Conservation (phyloP, 768 basidiomycete genomes). For the Calocera viscosa region DNA sequence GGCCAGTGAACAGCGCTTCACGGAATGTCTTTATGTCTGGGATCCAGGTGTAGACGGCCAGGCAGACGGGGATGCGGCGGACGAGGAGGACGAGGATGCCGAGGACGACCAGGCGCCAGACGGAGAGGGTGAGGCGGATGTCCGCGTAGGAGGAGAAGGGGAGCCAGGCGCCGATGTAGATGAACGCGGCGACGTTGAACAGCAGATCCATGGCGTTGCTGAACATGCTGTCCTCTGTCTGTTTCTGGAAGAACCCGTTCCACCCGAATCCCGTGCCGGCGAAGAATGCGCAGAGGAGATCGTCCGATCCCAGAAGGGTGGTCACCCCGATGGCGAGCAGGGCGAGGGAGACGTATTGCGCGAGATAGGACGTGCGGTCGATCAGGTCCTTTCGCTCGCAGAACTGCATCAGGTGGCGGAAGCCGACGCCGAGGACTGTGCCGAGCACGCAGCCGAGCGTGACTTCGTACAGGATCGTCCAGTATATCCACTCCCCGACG, state of each 20-base stretch:
- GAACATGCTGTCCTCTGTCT: conserved; percentile 91
- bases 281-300: conserved; percentile 84
- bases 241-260: conserved; percentile 88
- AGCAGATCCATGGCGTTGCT: conserved; percentile 90
- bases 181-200: conserved; percentile 90
- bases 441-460: conserved; percentile 64
- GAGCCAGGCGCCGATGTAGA: conserved; percentile 96
- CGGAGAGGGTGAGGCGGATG: conserved; percentile 49
- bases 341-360: conserved; percentile 77
- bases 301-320: conserved; percentile 79
- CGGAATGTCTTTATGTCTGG: conserved; percentile 91
- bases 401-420: conserved; percentile 87
- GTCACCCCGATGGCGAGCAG: conserved; percentile 75
- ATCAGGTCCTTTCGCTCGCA: conserved; percentile 76
- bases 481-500: conserved; percentile 74
- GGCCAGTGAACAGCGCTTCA: conserved; percentile 88
- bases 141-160: conserved; percentile 74
- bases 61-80: conserved; percentile 69
- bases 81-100: conserved; percentile 72
- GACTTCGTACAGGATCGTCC: conserved; percentile 61
- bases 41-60: conserved; percentile 80
- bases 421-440: conserved; percentile 55
- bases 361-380: conserved; percentile 87
- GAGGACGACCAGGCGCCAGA: conserved; percentile 76
- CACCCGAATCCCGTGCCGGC: conserved; percentile 95